Percentiles rank a stretch among this genome's conserved stretches.
These are phyloP conservation scores for Aspergillus nanangensis DNA, from an alignment of 495 filamentous ascomycete species.

Conservation along the genomic window DNA sequence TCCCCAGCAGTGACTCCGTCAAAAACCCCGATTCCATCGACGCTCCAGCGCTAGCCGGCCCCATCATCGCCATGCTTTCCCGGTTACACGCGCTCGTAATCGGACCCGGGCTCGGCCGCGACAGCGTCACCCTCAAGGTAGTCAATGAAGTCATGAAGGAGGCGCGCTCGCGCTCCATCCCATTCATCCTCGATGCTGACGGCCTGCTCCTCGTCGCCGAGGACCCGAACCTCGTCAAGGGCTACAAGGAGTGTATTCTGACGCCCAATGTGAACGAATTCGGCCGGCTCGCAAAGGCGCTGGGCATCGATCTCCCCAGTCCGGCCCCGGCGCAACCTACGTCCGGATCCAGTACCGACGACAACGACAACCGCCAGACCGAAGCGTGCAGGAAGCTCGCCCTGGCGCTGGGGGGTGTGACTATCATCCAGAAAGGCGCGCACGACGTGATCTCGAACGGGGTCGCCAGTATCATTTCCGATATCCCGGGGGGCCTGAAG, in stretches of 20 bases:
- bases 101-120: constrained; percentile 86
- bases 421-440: constrained; percentile 85
- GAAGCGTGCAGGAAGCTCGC: constrained; percentile 69
- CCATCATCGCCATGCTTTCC: constrained; percentile 74
- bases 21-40: constrained; percentile 38
- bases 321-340: constrained; percentile 41
- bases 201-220: constrained; percentile 73
- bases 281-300: constrained; percentile 65
- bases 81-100: constrained; percentile 92
- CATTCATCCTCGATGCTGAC: constrained; percentile 90
- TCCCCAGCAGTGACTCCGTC: constrained; percentile 63
- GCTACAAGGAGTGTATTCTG: constrained; percentile 79
- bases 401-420: constrained; percentile 77
- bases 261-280: constrained; percentile 97
- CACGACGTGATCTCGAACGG: constrained; percentile 86
- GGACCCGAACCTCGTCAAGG: constrained; percentile 70
- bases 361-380: constrained; percentile 39
- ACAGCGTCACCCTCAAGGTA: constrained; percentile 84
- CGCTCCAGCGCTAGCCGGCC: constrained; percentile 56
- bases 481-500: constrained; percentile 78
- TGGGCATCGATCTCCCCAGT: constrained; percentile 53
- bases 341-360: constrained; percentile 28
- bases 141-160: constrained; percentile 74
- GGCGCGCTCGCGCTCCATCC: constrained; percentile 66
- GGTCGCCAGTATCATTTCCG: constrained; percentile 63